phyloP scores from a whole-genome alignment of 495 filamentous ascomycete genomes.

The Aspergillus sclerotiicarbonarius region DNA sequence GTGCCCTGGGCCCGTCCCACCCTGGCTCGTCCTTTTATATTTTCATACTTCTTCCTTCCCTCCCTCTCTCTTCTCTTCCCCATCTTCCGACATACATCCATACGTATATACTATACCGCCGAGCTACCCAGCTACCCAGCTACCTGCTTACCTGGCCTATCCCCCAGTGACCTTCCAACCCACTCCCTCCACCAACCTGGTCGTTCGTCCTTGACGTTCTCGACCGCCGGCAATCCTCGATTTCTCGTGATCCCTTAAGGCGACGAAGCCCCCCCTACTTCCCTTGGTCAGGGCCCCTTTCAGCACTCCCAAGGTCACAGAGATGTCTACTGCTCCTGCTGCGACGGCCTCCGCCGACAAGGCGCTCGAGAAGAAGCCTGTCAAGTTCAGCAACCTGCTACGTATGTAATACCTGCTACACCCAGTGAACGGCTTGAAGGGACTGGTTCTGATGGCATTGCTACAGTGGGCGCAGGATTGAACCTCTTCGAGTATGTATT shows the following conservation, averaged over 20 bases:
- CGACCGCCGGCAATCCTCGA: conserved; percentile 13
- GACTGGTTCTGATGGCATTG: conserved; percentile 8
- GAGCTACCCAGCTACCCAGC: background rate
- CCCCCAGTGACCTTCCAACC: background rate
- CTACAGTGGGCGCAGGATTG: conserved; percentile 80
- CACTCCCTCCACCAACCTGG: background rate
- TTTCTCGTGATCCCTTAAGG: conserved; percentile 38
- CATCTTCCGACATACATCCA: background rate
- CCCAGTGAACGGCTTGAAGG: background rate
- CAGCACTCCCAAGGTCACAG: conserved; percentile 42
- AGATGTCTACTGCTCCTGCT: conserved; percentile 52
- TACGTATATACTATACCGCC: no score
- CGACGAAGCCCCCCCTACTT: conserved; percentile 76
- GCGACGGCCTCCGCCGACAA: conserved; percentile 44
- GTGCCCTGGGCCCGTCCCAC: conserved; percentile 10
- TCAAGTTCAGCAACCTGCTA: conserved; percentile 99
- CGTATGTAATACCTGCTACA: conserved; percentile 42
- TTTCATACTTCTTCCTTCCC: conserved; percentile 10
- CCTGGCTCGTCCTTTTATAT: conserved; percentile 11
- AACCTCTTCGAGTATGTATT: conserved; percentile 90
- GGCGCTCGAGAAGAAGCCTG: conserved; percentile 93
- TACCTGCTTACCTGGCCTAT: background rate
- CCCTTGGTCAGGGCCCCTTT: conserved; percentile 92
- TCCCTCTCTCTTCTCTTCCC: conserved; percentile 12
- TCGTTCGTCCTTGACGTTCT: conserved; percentile 10